Base-by-base conservation (phyloP, 768 basidiomycete genomes). In the Saitozyma podzolica region DNA sequence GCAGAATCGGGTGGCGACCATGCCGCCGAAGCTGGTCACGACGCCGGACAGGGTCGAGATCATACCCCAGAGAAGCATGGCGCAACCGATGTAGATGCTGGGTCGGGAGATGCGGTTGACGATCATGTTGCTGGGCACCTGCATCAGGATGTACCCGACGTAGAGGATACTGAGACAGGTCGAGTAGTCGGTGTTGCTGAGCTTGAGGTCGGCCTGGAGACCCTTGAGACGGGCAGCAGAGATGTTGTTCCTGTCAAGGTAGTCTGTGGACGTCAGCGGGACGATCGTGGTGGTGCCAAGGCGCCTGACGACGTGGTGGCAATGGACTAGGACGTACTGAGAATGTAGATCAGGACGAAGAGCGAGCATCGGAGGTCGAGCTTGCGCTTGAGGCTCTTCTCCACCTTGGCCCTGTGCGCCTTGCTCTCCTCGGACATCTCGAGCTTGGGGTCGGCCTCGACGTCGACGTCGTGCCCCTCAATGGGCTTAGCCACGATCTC, bases 1-100 rank as follows among this genome's bases (percentile, higher is more conserved):
- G 75, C 68, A 73, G 79, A 92, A 91, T 19, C 90, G 84, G 0
- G 86, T 86, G 13, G 77, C 56, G 11, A 82, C 58, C 45, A 78
- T 75, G 4, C 78, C 77, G 9, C 55, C 65, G 56, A 78, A 93
- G 75, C 78, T 82, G 37, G 80, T 80, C 6, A 84, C 81, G 56
- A 84, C 79, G 9, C 82, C 84, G n/a, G 83, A 83, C 1, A 82
- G 70, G 17, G 65, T 68, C 10, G 69, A 70, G 58, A 75, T 75
- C 11, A 65, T 43, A 16, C 74, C 74, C 74, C 74, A 75, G 29
- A 73, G 51, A 8, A 71, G 57, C 70, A 75, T 75, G 37, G 71
- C 71, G 39, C 29, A 50, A 17, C 68, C 77, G 3, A 82, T 73
- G 64, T 77, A 81, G 58, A 77, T 59, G 4, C 71, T 74, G 0